Base-by-base conservation (phyloP, 768 basidiomycete genomes). In the Pleurotus ostreatus region DNA sequence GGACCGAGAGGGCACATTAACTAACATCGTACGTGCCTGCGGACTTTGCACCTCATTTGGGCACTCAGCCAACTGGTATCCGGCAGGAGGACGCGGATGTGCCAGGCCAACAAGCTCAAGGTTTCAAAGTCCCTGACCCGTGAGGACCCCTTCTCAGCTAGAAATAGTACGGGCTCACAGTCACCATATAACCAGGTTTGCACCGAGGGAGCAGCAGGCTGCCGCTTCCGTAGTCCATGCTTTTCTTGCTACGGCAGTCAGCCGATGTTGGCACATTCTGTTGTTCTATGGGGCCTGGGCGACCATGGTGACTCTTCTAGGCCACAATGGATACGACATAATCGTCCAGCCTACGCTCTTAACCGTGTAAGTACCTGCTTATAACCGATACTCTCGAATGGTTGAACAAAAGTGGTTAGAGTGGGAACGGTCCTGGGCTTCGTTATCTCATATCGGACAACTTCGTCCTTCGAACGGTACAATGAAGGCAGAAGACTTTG, bases 381-480 rank as follows among this genome's bases (percentile, higher is more conserved):
- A 40, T 23, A 26, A 18, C 1, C 15, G 20, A 30, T 44, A n/a
- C 23, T 56, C n/a, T n/a, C 22, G 5, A 8, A 52, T 39, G 13
- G 11, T 15, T 46, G 55, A 43, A 55, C 40, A 22, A 52, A n/a
- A 8, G 13, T 48, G 4, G 43, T 3, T 59, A 78, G 71, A 16
- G 61, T 77, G 47, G 77, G 88, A 77, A 87, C 85, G 3, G 84
- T 89, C 1, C 74, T 89, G 20, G 88, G 87, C 77, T 89, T 89
- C 60, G 80, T 89, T 37, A 82, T 89, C 51, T 85, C 85, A 0
- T 87, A 86, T 66, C 67, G 86, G 57, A 88, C 86, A 8, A 88
- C 84, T 9, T 83, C 86, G 3, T 85, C 84, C 39, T 88, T 86
- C 61, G 86, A 88, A 65, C 72, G 85, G n/a, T 89, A 89, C 67